A percentile compares a stretch with the other conserved stretches of the same genome.
Evolutionary conservation across 805 yeast genomes (phyloP).

Genomic region (Yamadazyma tumulicola): DNA sequence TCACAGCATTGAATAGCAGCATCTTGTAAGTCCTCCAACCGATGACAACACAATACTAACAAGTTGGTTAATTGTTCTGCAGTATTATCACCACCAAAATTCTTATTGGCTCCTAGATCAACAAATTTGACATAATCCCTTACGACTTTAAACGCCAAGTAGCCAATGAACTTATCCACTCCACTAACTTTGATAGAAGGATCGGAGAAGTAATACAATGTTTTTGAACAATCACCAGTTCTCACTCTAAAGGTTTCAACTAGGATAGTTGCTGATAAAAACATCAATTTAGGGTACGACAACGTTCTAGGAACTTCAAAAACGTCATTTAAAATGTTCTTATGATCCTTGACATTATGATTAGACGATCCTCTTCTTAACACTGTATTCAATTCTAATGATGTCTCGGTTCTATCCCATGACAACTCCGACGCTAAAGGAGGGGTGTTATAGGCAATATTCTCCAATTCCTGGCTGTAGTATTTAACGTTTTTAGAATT

Average conservation of each 20-base stretch:
- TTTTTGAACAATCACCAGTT: slow-evolving; percentile 78
- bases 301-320: slow-evolving; percentile 49
- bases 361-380: slow-evolving; percentile 86
- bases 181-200: slow-evolving; percentile 66
- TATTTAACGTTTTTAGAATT: slow-evolving; percentile 51
- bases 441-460: slow-evolving; percentile 84
- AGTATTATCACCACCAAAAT: slow-evolving; percentile 51
- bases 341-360: slow-evolving; percentile 73
- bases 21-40: slow-evolving; percentile 69
- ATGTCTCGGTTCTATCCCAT: slow-evolving; percentile 82
- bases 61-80: slow-evolving; percentile 70
- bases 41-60: slow-evolving; percentile 71
- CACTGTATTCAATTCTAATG: slow-evolving; percentile 87
- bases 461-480: slow-evolving; percentile 48
- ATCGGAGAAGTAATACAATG: slow-evolving; percentile 77
- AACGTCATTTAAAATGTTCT: slow-evolving; percentile 51
- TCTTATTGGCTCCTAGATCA: slow-evolving; percentile 49
- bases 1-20: slow-evolving; percentile 80
- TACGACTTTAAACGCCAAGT: slow-evolving; percentile 58
- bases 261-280: slow-evolving; percentile 75
- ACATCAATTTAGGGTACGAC: slow-evolving; percentile 79
- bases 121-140: slow-evolving; percentile 52
- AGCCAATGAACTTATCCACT: slow-evolving; percentile 64
- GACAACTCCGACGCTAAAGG: slow-evolving; percentile 80
- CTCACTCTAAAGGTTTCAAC: slow-evolving; percentile 77